Percentiles rank a stretch among this genome's conserved stretches.
phyloP scores from a whole-genome alignment of 805 yeast species.

The Candida fluviatilis region DNA sequence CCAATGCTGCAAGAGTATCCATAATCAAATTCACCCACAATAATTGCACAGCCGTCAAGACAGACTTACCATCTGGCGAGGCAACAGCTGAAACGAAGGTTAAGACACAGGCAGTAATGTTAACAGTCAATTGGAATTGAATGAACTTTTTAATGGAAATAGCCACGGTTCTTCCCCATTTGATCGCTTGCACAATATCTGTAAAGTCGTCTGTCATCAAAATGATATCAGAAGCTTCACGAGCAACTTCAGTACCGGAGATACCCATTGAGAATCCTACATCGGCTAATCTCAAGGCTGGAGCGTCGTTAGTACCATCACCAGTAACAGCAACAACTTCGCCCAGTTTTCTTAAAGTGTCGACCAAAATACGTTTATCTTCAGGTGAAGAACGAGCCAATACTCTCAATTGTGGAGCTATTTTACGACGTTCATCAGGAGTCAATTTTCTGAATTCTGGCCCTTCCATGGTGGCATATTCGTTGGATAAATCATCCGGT shows the following conservation, averaged over 20 bases:
- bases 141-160: conserved; percentile 91
- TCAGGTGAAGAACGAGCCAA: conserved; percentile 95
- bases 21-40: conserved; percentile 96
- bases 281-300: conserved; percentile 93
- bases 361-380: conserved; percentile 85
- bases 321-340: conserved; percentile 99
- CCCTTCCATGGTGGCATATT: conserved; percentile 82
- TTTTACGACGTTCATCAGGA: conserved; percentile 47
- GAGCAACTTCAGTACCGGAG: conserved; percentile 96
- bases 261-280: conserved; percentile 99
- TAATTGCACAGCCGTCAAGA: conserved; percentile 93
- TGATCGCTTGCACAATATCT: conserved; percentile 92
- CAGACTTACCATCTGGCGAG: conserved; percentile 73
- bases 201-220: conserved; percentile 92
- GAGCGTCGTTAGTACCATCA: conserved; percentile 99
- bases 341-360: conserved; percentile 69
- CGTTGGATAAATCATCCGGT: conserved; percentile 48
- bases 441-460: conserved; percentile 75
- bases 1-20: conserved; percentile 98
- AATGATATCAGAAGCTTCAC: conserved; percentile 93
- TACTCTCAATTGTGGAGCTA: conserved; percentile 76
- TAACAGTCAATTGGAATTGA: conserved; percentile 95
- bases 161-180: conserved; percentile 98
- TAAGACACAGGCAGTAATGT: conserved; percentile 90
- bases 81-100: conserved; percentile 94